Evolutionary conservation across 169 alveolate species (phyloP).

Genomic region (Babesia bigemina): DNA sequence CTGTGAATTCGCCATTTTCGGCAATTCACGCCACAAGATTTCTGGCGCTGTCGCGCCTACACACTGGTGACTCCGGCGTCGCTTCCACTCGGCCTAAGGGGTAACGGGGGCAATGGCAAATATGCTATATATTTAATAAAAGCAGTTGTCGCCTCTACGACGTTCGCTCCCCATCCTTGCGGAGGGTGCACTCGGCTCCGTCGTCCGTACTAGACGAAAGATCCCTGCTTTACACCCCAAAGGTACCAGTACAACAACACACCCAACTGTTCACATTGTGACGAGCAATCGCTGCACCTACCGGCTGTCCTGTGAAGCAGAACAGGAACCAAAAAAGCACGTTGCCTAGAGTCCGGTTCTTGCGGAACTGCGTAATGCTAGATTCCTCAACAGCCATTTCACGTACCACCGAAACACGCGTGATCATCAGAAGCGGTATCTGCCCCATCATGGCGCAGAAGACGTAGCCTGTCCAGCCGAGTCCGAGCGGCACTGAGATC

Average conservation of each 20-base stretch:
- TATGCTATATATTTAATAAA: background rate
- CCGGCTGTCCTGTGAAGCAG: constrained; percentile 94
- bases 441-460: constrained; percentile 78
- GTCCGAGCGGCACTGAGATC: constrained; percentile 86
- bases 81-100: background rate
- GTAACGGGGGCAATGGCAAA: background rate
- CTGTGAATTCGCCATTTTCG: constrained; percentile 27
- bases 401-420: constrained; percentile 68
- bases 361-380: constrained; percentile 71
- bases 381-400: background rate
- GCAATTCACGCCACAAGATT: background rate
- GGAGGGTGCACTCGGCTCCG: constrained; percentile 4
- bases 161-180: constrained; percentile 24
- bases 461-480: constrained; percentile 90
- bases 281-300: constrained; percentile 22
- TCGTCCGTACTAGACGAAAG: constrained; percentile 26
- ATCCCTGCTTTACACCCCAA: constrained; percentile 74
- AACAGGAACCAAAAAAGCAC: constrained; percentile 90
- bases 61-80: background rate
- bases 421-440: constrained; percentile 76
- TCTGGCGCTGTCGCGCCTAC: background rate
- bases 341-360: constrained; percentile 85
- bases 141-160: background rate
- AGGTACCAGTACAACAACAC: constrained; percentile 71
- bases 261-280: constrained; percentile 38